phyloP scores from a whole-genome alignment of 768 basidiomycete species.

The Dentipellis sp. region DNA sequence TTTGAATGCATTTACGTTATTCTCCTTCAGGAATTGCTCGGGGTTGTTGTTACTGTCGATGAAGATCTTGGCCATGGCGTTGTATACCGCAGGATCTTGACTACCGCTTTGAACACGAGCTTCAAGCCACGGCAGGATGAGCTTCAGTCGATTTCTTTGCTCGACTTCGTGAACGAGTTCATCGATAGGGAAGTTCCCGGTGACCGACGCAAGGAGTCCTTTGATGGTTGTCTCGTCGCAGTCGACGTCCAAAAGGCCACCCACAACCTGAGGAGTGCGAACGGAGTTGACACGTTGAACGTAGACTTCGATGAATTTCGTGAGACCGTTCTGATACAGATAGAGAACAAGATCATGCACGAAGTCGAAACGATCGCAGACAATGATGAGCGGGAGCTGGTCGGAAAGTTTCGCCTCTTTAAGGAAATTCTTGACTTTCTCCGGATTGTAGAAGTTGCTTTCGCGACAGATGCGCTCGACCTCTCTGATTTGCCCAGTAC shows the following conservation, averaged over 20 bases:
- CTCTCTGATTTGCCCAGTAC: slow-evolving; percentile 97
- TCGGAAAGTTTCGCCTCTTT: slow-evolving; percentile 96
- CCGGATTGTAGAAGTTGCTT: slow-evolving; percentile 95
- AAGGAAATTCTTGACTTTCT: slow-evolving; percentile 99
- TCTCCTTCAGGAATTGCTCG: slow-evolving; percentile 96
- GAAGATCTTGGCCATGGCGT: slow-evolving; percentile 96
- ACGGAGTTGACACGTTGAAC: slow-evolving; percentile 97
- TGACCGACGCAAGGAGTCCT: slow-evolving; percentile 84
- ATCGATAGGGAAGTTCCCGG: slow-evolving; percentile 95
- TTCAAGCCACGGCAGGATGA: slow-evolving; percentile 97
- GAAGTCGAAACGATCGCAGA: slow-evolving; percentile 99
- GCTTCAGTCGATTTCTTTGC: slow-evolving; percentile 88
- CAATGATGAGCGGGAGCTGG: slow-evolving; percentile 97
- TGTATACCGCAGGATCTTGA: slow-evolving; percentile 91
- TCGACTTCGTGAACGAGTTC: slow-evolving; percentile 98
- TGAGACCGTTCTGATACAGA: slow-evolving; percentile 94
- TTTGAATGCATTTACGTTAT: slow-evolving; percentile 59
- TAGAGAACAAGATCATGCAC: slow-evolving; percentile 98
- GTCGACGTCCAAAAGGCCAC: slow-evolving; percentile 94
- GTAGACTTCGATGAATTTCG: slow-evolving; percentile 99
- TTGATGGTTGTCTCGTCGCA: slow-evolving; percentile 97
- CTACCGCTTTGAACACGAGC: slow-evolving; percentile 87
- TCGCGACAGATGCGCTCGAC: slow-evolving; percentile 98
- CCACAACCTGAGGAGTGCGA: slow-evolving; percentile 93
- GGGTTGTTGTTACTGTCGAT: slow-evolving; percentile 99